Evolutionary conservation across 768 basidiomycete genomes (phyloP).

Genomic region (Mycena amicta): DNA sequence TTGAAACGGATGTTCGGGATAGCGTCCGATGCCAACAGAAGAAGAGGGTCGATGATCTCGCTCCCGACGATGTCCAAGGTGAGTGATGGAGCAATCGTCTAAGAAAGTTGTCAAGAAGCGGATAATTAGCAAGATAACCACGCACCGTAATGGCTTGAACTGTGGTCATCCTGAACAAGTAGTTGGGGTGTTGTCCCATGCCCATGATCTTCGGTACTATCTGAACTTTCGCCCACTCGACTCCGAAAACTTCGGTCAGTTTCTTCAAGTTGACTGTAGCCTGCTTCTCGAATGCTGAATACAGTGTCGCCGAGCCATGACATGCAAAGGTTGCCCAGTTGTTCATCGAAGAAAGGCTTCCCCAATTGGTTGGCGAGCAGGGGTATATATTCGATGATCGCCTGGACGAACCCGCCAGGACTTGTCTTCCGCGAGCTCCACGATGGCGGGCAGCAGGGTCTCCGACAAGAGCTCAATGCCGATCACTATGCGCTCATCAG

Average conservation of each 20-base stretch:
- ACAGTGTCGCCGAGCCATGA: slow-evolving; percentile 98
- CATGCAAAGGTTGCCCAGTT: slow-evolving; percentile 96
- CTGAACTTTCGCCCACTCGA: slow-evolving; percentile 92
- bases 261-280: slow-evolving; percentile 97
- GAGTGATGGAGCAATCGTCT: slow-evolving; percentile 96
- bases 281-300: slow-evolving; percentile 97
- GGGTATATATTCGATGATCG: slow-evolving; percentile 99
- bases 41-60: slow-evolving; percentile 81
- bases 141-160: slow-evolving; percentile 96
- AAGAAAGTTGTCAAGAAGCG: slow-evolving; percentile 11
- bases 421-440: slow-evolving; percentile 98
- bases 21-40: slow-evolving; percentile 82
- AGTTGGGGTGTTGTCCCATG: slow-evolving; percentile 97
- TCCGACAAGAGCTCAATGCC: slow-evolving; percentile 94
- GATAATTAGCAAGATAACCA: slow-evolving; percentile 16
- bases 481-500: slow-evolving; percentile 65
- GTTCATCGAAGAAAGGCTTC: slow-evolving; percentile 96
- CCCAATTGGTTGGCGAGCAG: slow-evolving; percentile 97
- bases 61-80: slow-evolving; percentile 80
- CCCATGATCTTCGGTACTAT: slow-evolving; percentile 97
- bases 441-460: slow-evolving; percentile 94
- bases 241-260: slow-evolving; percentile 96
- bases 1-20: slow-evolving; percentile 99
- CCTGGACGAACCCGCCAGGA: slow-evolving; percentile 99
- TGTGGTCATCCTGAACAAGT: slow-evolving; percentile 97